Conservation (phyloP, 805 yeast species). For the Ogataea sp. region DNA sequence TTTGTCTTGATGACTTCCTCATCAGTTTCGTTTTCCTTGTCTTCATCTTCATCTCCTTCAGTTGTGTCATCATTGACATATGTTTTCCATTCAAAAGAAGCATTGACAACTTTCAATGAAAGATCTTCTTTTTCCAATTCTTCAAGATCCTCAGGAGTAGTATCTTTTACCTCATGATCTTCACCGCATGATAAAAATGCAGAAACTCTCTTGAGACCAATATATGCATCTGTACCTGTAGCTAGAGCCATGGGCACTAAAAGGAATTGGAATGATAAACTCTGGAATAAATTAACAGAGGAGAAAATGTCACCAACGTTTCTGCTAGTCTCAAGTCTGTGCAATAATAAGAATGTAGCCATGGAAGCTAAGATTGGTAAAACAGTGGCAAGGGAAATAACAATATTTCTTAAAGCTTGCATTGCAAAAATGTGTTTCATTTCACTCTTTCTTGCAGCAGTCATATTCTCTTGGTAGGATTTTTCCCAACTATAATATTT, state of each 20-base stretch:
- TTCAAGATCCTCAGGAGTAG: slow-evolving; percentile 10
- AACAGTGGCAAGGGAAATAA: slow-evolving; percentile 51
- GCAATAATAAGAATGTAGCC: slow-evolving; percentile 39
- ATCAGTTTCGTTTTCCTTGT: not conserved
- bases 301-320: slow-evolving; percentile 59
- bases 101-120: slow-evolving; percentile 47
- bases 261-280: slow-evolving; percentile 53
- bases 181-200: slow-evolving; percentile 34
- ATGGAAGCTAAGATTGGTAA: slow-evolving; percentile 63
- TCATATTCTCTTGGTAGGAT: slow-evolving; percentile 55
- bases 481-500: slow-evolving; percentile 89
- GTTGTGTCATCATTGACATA: slow-evolving; percentile 28
- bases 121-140: slow-evolving; percentile 16
- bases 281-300: slow-evolving; percentile 58
- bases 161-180: slow-evolving; percentile 30
- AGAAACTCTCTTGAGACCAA: slow-evolving; percentile 53
- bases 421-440: slow-evolving; percentile 48
- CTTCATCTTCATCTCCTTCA: slow-evolving; percentile 8
- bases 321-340: slow-evolving; percentile 26
- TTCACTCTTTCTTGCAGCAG: slow-evolving; percentile 52
- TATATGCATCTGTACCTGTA: slow-evolving; percentile 54
- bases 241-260: slow-evolving; percentile 65
- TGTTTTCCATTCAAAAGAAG: slow-evolving; percentile 64
- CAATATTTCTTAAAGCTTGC: slow-evolving; percentile 53
- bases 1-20: not conserved